These are phyloP conservation scores for Fusarium siculi DNA, from an alignment of 2,329 filamentous ascomycete genomes.

Conservation along the genomic window DNA sequence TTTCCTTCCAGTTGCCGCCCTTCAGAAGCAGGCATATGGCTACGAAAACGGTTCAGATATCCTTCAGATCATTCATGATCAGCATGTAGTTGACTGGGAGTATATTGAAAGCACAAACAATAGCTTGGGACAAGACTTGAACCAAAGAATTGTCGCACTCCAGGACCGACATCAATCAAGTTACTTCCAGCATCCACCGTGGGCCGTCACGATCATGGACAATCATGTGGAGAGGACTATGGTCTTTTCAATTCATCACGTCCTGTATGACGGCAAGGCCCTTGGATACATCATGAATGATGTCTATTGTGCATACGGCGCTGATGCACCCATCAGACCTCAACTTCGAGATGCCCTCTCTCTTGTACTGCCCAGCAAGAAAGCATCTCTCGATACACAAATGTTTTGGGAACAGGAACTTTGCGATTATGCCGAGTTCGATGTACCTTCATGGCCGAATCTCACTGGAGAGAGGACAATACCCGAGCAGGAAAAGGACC, in stretches of 20 bases:
- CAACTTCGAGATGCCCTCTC: background rate
- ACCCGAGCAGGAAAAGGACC: background rate
- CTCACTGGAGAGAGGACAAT: conserved; percentile 2
- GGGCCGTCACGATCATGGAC: conserved; percentile 3
- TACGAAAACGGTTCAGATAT: background rate
- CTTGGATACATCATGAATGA: conserved; percentile 2
- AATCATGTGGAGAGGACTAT: background rate
- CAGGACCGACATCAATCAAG: background rate
- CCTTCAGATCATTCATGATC: background rate
- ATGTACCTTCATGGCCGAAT: conserved; percentile 1
- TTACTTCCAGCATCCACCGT: conserved; percentile 3
- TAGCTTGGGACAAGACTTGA: background rate
- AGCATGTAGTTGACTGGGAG: background rate
- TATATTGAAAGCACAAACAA: background rate
- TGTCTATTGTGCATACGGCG: background rate
- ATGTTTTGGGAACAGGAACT: background rate
- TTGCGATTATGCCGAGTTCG: background rate
- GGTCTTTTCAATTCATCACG: conserved; percentile 3
- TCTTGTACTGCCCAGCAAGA: background rate
- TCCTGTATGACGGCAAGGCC: background rate
- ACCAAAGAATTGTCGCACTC: background rate
- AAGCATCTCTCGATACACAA: background rate
- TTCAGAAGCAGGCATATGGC: background rate
- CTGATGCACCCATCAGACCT: background rate
- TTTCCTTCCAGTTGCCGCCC: background rate